These are phyloP conservation scores for Linum tenue DNA, from an alignment of 345 rosid species.

Conservation along the genomic window DNA sequence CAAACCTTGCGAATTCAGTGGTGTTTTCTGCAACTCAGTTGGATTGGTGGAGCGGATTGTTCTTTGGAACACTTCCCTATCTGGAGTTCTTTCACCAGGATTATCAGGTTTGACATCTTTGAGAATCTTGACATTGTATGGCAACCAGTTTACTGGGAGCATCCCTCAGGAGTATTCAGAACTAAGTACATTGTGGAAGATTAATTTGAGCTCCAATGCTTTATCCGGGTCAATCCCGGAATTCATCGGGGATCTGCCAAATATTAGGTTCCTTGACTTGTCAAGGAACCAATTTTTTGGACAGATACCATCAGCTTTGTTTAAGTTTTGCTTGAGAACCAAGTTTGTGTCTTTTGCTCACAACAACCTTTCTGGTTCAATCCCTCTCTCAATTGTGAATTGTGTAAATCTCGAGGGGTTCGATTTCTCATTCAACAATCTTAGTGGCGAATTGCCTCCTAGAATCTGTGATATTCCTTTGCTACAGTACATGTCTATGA, in stretches of 20 bases:
- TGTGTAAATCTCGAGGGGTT: constrained; percentile 69
- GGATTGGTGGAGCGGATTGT: constrained; percentile 81
- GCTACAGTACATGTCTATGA: constrained; percentile 50
- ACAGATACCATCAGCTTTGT: constrained; percentile 57
- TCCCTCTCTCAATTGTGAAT: constrained; percentile 60
- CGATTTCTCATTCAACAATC: constrained; percentile 71
- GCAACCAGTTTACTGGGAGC: constrained; percentile 74
- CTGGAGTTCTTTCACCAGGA: constrained; percentile 57
- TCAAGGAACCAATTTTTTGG: constrained; percentile 64
- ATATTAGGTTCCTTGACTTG: constrained; percentile 81
- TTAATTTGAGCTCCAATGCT: constrained; percentile 84
- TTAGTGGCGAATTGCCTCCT: constrained; percentile 58
- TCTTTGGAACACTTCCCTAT: constrained; percentile 73
- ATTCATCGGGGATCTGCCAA: constrained; percentile 71
- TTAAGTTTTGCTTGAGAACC: constrained; percentile 61
- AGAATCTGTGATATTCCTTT: constrained; percentile 50
- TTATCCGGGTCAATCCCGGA: constrained; percentile 83
- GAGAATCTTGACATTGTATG: constrained; percentile 79
- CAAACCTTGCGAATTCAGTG: constrained; percentile 58
- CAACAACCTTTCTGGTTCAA: constrained; percentile 59
- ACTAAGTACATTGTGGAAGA: constrained; percentile 71
- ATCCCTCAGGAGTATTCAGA: constrained; percentile 61
- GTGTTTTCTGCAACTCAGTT: constrained; percentile 59
- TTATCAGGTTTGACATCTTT: constrained; percentile 62
- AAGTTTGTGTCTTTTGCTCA: constrained; percentile 67